Conservation (phyloP, 371 early-diverging fungal genomes). For the Parasitella parasitica region DNA sequence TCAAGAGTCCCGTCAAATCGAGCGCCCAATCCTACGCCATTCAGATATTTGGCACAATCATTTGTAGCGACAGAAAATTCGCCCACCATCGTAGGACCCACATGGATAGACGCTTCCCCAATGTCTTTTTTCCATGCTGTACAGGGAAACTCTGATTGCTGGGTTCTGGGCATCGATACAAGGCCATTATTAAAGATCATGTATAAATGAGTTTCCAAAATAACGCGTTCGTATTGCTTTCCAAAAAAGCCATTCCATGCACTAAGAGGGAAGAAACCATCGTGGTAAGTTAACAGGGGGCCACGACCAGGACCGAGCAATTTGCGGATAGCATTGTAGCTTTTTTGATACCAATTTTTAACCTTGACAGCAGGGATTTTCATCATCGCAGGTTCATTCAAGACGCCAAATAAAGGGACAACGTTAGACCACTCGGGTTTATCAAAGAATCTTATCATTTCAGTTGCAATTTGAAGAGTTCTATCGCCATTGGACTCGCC, state of each 20-base stretch:
- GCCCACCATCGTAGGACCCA: constrained; percentile 66
- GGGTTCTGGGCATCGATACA: constrained; percentile 42
- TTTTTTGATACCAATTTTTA: constrained; percentile 34
- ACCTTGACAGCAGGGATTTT: constrained; percentile 20
- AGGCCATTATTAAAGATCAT: constrained; percentile 45
- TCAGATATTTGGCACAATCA: constrained; percentile 73
- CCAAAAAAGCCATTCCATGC: constrained; percentile 43
- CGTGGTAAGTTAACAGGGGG: constrained; percentile 46
- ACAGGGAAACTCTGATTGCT: constrained; percentile 53
- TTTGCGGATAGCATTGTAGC: constrained; percentile 35
- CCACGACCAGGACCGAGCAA: constrained; percentile 21
- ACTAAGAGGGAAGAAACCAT: constrained; percentile 39
- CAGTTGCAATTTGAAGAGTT: constrained; percentile 32
- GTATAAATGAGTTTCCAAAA: constrained; percentile 52
- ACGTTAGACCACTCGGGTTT: constrained; percentile 54
- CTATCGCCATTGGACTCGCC: constrained; percentile 36
- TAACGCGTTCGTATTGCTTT: constrained; percentile 24
- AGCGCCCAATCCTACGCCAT: constrained; percentile 67
- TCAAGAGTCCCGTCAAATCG: constrained; percentile 64
- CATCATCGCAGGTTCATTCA: constrained; percentile 51
- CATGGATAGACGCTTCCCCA: constrained; percentile 17
- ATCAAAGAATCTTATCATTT: constrained; percentile 39
- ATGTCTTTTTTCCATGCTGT: constrained; percentile 36
- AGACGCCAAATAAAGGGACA: constrained; percentile 53
- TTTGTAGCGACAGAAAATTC: constrained; percentile 75